phyloP scores from a whole-genome alignment of 2,329 filamentous ascomycete species.

The Curvularia sp. region DNA sequence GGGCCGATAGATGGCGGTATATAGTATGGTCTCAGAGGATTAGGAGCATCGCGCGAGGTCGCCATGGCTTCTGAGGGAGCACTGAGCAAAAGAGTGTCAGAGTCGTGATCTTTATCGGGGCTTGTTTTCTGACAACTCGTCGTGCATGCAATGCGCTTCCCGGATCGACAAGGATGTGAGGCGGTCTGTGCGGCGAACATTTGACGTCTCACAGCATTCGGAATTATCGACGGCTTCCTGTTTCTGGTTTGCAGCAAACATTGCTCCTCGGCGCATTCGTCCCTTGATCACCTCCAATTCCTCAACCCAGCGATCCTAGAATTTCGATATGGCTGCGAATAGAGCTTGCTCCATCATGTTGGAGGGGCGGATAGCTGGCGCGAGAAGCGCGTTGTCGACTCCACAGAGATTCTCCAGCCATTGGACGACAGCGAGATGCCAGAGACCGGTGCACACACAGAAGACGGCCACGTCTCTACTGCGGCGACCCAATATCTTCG shows the following conservation, averaged over 20 bases:
- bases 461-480: neutral
- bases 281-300: neutral
- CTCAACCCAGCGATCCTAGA: neutral
- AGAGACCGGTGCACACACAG: neutral
- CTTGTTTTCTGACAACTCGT: conserved; percentile 13
- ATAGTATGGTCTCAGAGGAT: conserved; percentile 75
- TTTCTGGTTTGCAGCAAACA: conserved; percentile 13
- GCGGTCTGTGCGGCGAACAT: conserved; percentile 17
- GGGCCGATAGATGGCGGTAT: conserved; percentile 72
- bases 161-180: conserved; percentile 10
- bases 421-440: conserved; percentile 19
- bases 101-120: conserved; percentile 10
- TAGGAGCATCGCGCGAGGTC: conserved; percentile 58
- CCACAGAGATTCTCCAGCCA: conserved; percentile 28
- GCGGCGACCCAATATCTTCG: neutral
- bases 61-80: conserved; percentile 41
- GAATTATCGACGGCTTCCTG: conserved; percentile 20
- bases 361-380: conserved; percentile 12
- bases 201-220: conserved; percentile 27
- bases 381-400: conserved; percentile 21
- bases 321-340: conserved; percentile 22
- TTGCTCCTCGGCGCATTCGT: conserved; percentile 8
- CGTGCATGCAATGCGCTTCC: conserved; percentile 19
- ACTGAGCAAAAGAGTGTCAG: conserved; percentile 4
- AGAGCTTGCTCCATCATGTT: conserved; percentile 16